phyloP scores from a whole-genome alignment of 176 grass and related monocot genomes.

The Zizania latifolia region DNA sequence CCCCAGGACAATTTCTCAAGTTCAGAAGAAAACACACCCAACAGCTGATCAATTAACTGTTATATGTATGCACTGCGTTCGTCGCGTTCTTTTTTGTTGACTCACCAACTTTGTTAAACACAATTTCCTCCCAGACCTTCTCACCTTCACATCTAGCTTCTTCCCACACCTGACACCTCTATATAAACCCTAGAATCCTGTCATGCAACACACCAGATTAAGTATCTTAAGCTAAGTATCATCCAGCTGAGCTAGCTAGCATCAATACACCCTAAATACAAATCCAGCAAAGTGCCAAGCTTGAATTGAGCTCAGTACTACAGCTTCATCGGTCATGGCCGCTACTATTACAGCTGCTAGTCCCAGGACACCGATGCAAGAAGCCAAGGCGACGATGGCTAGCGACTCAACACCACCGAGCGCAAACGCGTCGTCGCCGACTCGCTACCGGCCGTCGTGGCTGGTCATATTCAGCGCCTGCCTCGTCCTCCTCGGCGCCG shows the following conservation, averaged over 20 bases:
- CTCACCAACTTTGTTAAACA: constrained; percentile 24
- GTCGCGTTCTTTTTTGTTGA: constrained; percentile 18
- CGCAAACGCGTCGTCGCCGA: background rate
- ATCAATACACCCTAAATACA: background rate
- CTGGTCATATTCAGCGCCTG: constrained; percentile 40
- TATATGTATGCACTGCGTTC: background rate
- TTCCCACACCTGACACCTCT: background rate
- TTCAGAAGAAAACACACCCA: background rate
- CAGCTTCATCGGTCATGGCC: background rate
- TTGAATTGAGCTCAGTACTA: no score
- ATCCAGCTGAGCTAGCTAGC: background rate
- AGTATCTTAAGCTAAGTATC: background rate
- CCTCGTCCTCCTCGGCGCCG: constrained; percentile 56
- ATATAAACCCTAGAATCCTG: constrained; percentile 13
- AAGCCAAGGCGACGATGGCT: background rate
- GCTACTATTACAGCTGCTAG: background rate
- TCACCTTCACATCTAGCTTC: background rate
- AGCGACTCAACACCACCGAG: background rate
- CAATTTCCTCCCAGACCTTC: background rate
- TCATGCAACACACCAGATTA: background rate
- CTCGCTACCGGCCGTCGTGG: constrained; percentile 12
- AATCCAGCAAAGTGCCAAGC: background rate
- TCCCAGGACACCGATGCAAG: constrained; percentile 24
- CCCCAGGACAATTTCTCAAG: background rate
- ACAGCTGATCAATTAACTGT: background rate